phyloP scores from a whole-genome alignment of 306 rosid species.

The Gastrolobium bilobum region DNA sequence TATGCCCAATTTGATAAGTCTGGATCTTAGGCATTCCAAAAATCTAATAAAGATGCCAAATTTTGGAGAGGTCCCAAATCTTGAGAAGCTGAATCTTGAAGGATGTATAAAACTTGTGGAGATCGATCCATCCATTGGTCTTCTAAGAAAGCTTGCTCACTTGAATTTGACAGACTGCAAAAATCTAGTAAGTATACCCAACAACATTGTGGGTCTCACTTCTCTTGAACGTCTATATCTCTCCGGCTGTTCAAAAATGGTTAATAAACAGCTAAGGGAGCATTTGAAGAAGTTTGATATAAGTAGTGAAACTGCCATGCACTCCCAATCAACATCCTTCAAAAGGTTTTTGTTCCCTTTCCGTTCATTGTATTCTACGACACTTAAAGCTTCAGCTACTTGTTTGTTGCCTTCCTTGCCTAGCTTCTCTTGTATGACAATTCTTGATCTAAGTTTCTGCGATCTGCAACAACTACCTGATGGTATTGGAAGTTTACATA shows the following conservation, averaged over 20 bases:
- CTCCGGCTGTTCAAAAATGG: neutral
- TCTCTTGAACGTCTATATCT: neutral
- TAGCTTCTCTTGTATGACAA: neutral
- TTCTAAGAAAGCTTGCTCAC: neutral
- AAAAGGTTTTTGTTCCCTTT: neutral
- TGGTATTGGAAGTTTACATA: neutral
- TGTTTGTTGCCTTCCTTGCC: neutral
- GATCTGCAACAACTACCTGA: neutral
- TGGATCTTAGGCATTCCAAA: neutral
- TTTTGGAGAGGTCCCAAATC: conserved; percentile 12
- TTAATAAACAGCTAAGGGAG: neutral
- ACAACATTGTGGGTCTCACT: neutral
- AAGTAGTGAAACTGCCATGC: neutral
- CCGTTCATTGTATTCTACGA: neutral
- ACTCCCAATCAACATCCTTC: neutral
- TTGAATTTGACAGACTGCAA: neutral
- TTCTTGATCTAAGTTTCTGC: neutral
- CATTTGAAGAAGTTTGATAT: neutral
- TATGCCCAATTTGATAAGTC: neutral
- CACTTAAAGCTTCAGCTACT: neutral
- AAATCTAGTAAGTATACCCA: neutral
- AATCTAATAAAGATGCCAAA: neutral
- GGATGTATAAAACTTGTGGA: conserved; percentile 9
- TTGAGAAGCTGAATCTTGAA: neutral
- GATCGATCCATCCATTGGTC: neutral